Percentiles rank a stretch among this genome's conserved stretches.
Conservation (phyloP, 2,329 filamentous ascomycete species). For the Magnaporthiopsis incrustans region DNA sequence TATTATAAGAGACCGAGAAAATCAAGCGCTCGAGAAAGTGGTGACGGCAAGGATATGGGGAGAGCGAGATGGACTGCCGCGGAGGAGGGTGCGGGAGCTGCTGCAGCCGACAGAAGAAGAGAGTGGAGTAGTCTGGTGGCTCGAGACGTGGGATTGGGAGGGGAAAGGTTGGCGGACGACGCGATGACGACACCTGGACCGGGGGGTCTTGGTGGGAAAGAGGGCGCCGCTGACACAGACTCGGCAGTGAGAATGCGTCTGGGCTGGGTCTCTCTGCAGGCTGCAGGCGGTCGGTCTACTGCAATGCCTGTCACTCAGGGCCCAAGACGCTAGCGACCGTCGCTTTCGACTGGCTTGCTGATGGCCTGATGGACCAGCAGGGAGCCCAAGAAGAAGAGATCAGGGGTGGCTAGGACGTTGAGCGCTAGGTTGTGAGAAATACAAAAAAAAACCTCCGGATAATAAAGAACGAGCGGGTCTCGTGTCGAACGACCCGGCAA, state of each 20-base stretch:
- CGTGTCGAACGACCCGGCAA: slow-evolving; percentile 2
- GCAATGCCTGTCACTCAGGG: not conserved
- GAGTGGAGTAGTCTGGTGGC: not conserved
- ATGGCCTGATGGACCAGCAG: not conserved
- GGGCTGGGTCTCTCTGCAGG: not conserved
- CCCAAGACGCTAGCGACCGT: not conserved
- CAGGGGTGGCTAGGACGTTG: not conserved
- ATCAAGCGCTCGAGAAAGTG: not conserved
- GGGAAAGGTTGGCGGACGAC: not conserved
- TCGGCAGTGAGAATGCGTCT: not conserved
- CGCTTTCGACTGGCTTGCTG: not conserved
- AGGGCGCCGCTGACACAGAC: not conserved
- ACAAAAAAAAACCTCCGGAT: not conserved
- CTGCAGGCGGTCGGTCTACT: not conserved
- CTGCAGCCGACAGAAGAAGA: not conserved
- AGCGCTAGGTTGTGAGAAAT: not conserved
- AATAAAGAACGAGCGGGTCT: not conserved
- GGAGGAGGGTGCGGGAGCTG: not conserved
- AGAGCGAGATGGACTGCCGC: not conserved
- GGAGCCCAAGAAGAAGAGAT: not conserved
- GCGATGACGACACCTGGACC: slow-evolving; percentile 8
- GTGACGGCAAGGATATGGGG: not conserved
- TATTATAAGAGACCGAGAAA: not conserved
- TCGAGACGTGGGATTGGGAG: slow-evolving; percentile 2
- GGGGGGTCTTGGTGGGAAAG: not conserved